Conservation (phyloP, 2,329 filamentous ascomycete species). For the Colletotrichum phormii region DNA sequence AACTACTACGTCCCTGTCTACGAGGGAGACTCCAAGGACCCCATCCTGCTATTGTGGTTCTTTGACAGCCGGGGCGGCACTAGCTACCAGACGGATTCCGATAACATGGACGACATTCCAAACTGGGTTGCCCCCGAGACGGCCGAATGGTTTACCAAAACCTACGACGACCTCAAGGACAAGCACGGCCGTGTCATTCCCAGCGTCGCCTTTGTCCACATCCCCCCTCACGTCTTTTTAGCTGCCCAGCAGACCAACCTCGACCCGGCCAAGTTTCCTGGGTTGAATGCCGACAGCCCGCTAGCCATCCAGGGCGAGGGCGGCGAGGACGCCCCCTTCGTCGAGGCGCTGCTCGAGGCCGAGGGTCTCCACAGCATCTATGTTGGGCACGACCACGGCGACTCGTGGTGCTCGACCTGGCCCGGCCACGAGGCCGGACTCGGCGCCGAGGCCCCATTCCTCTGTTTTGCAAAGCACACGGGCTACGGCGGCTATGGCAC, state of each 20-base stretch:
- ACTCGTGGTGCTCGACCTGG: constrained; percentile 56
- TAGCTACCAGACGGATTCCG: constrained; percentile 46
- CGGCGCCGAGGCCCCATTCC: constrained; percentile 48
- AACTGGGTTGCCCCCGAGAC: constrained; percentile 59
- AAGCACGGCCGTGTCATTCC: constrained; percentile 37
- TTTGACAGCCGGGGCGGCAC: constrained; percentile 64
- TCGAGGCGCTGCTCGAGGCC: constrained; percentile 60
- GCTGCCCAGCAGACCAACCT: constrained; percentile 37
- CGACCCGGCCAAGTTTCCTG: constrained; percentile 50
- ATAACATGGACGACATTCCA: constrained; percentile 43
- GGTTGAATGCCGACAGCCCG: constrained; percentile 42
- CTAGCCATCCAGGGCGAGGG: constrained; percentile 46
- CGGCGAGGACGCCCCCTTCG: constrained; percentile 60
- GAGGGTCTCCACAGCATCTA: constrained; percentile 61
- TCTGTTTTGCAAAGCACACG: constrained; percentile 73
- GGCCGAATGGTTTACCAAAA: constrained; percentile 56
- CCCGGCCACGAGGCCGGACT: constrained; percentile 34
- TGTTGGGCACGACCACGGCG: constrained; percentile 68
- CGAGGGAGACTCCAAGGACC: constrained; percentile 27
- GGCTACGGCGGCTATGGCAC: constrained; percentile 78
- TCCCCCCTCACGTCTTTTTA: constrained; percentile 37
- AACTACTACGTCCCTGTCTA: constrained; percentile 39
- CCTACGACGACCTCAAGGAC: constrained; percentile 40
- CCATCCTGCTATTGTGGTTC: constrained; percentile 64
- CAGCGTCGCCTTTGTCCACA: constrained; percentile 39